Evolutionary conservation across 208 protist species (phyloP).

Genomic region (Novymonas esmeraldas): DNA sequence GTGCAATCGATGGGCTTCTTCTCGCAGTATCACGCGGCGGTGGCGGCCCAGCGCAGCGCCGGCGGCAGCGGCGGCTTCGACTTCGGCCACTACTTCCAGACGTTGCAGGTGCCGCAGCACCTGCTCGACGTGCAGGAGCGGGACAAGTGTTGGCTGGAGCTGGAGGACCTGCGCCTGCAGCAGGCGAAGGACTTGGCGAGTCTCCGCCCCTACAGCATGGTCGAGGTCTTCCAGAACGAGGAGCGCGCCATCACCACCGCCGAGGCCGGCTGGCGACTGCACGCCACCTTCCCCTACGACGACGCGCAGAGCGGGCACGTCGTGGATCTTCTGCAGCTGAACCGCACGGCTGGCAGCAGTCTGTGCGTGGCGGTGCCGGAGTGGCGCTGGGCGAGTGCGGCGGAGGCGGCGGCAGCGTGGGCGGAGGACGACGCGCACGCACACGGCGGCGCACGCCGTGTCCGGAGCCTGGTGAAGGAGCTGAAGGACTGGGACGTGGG

Average conservation of each 20-base stretch:
- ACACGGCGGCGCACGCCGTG: neutral
- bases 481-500: conserved; percentile 64
- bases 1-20: conserved; percentile 56
- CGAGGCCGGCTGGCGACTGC: conserved; percentile 40
- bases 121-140: conserved; percentile 67
- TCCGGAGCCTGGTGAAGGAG: conserved; percentile 41
- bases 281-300: conserved; percentile 68
- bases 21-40: conserved; percentile 19
- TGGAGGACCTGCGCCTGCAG: conserved; percentile 50
- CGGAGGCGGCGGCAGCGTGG: conserved; percentile 1
- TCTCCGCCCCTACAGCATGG: conserved; percentile 34
- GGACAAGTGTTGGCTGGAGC: conserved; percentile 63
- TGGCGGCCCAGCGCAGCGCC: conserved; percentile 11
- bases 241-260: conserved; percentile 24
- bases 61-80: conserved; percentile 38
- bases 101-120: conserved; percentile 42
- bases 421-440: neutral
- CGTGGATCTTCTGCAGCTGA: conserved; percentile 49
- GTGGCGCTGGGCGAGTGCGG: conserved; percentile 56
- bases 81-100: conserved; percentile 52
- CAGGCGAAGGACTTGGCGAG: conserved; percentile 42
- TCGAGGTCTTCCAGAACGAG: conserved; percentile 64
- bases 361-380: conserved; percentile 11
- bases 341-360: conserved; percentile 23
- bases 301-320: conserved; percentile 38